phyloP scores from a whole-genome alignment of 1,284 basidiomycete species.

The Veloporphyrellus conicus region DNA sequence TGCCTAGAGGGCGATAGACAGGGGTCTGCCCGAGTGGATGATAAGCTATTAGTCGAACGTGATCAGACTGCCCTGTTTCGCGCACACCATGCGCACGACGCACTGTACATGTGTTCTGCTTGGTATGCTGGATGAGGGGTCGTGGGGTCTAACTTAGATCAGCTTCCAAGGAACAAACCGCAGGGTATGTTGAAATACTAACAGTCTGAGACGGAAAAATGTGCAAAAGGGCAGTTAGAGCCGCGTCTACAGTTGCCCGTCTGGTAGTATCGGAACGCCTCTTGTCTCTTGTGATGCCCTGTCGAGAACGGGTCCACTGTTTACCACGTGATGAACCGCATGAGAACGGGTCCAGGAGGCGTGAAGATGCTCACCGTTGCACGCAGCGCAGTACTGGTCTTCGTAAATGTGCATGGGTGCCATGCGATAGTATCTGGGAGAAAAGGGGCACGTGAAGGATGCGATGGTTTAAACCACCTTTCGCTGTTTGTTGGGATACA shows the following conservation, averaged over 20 bases:
- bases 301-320: conserved; percentile 10
- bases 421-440: conserved; percentile 8
- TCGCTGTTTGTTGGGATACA: conserved; percentile 19
- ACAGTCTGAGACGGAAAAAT: conserved; percentile 17
- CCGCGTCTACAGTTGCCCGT: conserved; percentile 30
- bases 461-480: conserved; percentile 16
- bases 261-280: conserved; percentile 25
- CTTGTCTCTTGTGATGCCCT: conserved; percentile 8
- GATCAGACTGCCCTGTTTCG: conserved; percentile 7
- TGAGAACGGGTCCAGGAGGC: conserved; percentile 2
- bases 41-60: conserved; percentile 16
- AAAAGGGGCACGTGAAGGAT: neutral
- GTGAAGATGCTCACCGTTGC: conserved; percentile 16
- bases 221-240: conserved; percentile 25
- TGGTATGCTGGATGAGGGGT: conserved; percentile 10
- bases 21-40: conserved; percentile 17
- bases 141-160: conserved; percentile 9
- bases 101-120: conserved; percentile 20
- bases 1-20: conserved; percentile 17
- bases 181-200: conserved; percentile 2
- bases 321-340: conserved; percentile 4
- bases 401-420: conserved; percentile 13
- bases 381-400: conserved; percentile 11
- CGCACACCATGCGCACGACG: conserved; percentile 5
- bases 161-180: conserved; percentile 7